Conservation (phyloP, 805 yeast species). For the Vanderwaltozyma tropicalis region DNA sequence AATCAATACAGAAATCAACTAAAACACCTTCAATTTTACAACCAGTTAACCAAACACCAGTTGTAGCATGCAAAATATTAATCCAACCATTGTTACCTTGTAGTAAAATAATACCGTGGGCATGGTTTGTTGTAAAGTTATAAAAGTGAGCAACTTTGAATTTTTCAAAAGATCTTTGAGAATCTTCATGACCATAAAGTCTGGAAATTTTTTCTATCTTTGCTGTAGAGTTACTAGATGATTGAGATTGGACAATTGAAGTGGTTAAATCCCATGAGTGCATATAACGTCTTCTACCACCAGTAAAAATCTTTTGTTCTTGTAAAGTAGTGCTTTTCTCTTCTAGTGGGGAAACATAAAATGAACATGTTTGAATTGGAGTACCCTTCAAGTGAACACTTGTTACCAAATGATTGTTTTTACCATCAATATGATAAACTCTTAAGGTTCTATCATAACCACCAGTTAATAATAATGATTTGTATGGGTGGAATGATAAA, state of each 20-base stretch:
- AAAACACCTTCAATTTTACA: constrained; percentile 83
- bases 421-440: constrained; percentile 85
- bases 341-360: constrained; percentile 19
- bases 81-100: constrained; percentile 88
- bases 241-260: constrained; percentile 29
- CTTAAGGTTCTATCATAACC: constrained; percentile 88
- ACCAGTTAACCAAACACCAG: constrained; percentile 81
- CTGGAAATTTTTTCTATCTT: constrained; percentile 75
- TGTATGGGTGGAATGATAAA: constrained; percentile 67
- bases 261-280: constrained; percentile 79
- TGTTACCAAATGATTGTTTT: constrained; percentile 67
- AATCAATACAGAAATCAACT: constrained; percentile 50
- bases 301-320: constrained; percentile 54
- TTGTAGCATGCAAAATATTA: constrained; percentile 60
- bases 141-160: constrained; percentile 54
- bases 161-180: constrained; percentile 79
- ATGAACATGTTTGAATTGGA: constrained; percentile 64
- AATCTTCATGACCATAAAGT: constrained; percentile 81
- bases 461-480: constrained; percentile 74
- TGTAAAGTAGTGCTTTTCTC: constrained; percentile 10
- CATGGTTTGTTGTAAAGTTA: constrained; percentile 10
- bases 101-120: constrained; percentile 64
- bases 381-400: constrained; percentile 68
- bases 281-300: constrained; percentile 87
- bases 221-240: constrained; percentile 12